A percentile compares a stretch with the other conserved stretches of the same genome.
Evolutionary conservation across 2,329 filamentous ascomycete species (phyloP).

Genomic region (Diaporthe destruens): DNA sequence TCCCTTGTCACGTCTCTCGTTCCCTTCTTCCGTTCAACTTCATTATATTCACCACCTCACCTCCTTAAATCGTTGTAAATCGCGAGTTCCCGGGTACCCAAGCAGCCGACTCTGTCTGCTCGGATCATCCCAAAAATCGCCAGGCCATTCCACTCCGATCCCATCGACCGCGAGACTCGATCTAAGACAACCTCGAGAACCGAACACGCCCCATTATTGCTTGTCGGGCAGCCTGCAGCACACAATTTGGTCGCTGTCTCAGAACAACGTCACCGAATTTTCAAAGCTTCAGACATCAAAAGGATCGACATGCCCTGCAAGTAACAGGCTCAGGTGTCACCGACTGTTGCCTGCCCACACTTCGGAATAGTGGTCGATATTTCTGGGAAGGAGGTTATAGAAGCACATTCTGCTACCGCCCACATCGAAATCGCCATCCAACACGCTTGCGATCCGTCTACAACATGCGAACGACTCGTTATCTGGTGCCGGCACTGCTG

Average conservation of each 20-base stretch:
- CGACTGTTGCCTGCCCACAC: constrained; percentile 9
- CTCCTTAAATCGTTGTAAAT: constrained; percentile 3
- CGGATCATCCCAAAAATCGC: neutral
- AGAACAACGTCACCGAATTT: constrained; percentile 9
- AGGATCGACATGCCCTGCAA: constrained; percentile 30
- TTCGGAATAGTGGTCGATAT: constrained; percentile 7
- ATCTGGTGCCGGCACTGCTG: constrained; percentile 36
- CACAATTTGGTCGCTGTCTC: constrained; percentile 9
- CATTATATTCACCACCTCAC: constrained; percentile 6
- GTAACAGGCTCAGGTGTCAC: neutral
- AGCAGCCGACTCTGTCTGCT: neutral
- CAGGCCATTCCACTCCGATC: constrained; percentile 7
- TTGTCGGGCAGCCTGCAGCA: constrained; percentile 10
- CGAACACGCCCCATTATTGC: constrained; percentile 8
- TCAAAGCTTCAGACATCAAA: constrained; percentile 1
- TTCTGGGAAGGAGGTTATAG: constrained; percentile 10
- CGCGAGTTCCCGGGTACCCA: neutral
- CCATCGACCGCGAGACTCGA: neutral
- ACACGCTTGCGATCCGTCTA: neutral
- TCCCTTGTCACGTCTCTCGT: constrained; percentile 15
- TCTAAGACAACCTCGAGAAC: constrained; percentile 8
- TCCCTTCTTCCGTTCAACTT: constrained; percentile 6
- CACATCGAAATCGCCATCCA: neutral
- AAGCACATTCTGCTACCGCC: neutral
- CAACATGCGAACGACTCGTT: constrained; percentile 36